Base-by-base conservation (phyloP, 352 stramenopile genomes). In the Phytophthora tubulina region DNA sequence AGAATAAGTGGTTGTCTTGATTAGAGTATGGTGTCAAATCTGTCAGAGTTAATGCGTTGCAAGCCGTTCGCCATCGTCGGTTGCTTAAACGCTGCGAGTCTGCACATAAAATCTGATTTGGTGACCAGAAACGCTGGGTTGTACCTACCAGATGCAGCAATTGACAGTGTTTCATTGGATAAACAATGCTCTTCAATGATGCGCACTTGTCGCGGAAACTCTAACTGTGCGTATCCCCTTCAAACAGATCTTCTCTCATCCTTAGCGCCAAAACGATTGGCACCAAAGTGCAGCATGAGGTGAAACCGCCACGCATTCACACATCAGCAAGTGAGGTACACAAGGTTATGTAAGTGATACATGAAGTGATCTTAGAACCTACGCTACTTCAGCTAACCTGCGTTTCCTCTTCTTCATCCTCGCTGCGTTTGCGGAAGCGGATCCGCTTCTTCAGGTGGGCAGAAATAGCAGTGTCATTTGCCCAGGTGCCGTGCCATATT, bases 401-500 rank as follows among this genome's bases (percentile, higher is more conserved):
- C 8, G 8, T 11, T 15, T 48, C 4, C 41, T 48, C 31, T 32
- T 67, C 4, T 27, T 52, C 48, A 42, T 17, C 6, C 0, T 56
- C 35, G 11, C 38, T 35, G 14, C 49, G 30, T 30, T 60, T 46
- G 38, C 39, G 11, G 41, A 60, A 61, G 7, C 60, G 21, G 31
- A 68, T 68, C 33, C 39, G 5, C 48, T 41, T 41, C 36, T 54
- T 53, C 14, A 61, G 50, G 11, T 54, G 14, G 6, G 15, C 1
- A 6, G 39, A n/a, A 8, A 68, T 48, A 3, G 9, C 8, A n/a
- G 31, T 59, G 9, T 49, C 50, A 31, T 54, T 54, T 4, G 15
- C 32, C 60, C 49, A 61, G 3, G 30, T 41, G 3, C 36, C 3
- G 10, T 68, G 60, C 38, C 60, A 61, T 10, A 68, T 61, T 36